A percentile compares a stretch with the other conserved stretches of the same genome.
Conservation (phyloP, 495 filamentous ascomycete genomes). For the Friedmanniomyces endolithicus region DNA sequence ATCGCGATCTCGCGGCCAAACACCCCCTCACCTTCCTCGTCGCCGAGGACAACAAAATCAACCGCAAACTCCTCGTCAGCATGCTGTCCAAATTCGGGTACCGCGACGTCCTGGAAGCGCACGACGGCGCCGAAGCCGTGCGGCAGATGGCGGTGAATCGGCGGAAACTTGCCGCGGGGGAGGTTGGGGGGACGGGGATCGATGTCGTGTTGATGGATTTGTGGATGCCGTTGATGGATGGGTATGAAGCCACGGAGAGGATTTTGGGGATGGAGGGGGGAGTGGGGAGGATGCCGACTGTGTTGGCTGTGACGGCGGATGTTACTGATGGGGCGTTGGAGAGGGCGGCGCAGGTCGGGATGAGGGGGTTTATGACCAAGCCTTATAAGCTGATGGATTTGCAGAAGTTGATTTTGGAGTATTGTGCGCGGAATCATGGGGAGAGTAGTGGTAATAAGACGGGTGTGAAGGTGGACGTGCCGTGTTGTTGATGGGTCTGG, state of each 20-base stretch:
- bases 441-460: neutral
- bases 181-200: constrained; percentile 25
- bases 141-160: constrained; percentile 39
- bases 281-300: constrained; percentile 25
- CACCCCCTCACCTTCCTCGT: constrained; percentile 59
- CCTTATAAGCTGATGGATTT: constrained; percentile 64
- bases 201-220: constrained; percentile 71
- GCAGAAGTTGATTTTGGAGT: constrained; percentile 52
- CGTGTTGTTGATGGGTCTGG: neutral
- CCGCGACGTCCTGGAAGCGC: constrained; percentile 47
- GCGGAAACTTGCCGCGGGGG: too few species aligned
- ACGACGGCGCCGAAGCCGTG: constrained; percentile 63
- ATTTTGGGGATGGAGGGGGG: constrained; percentile 43
- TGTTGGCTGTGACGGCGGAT: constrained; percentile 68
- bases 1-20: constrained; percentile 41
- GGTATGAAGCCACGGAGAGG: constrained; percentile 56
- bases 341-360: constrained; percentile 53
- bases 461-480: neutral
- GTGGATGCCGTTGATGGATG: constrained; percentile 80
- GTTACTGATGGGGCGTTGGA: constrained; percentile 55
- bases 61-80: constrained; percentile 57
- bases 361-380: constrained; percentile 69
- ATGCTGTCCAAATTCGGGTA: constrained; percentile 65
- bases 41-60: constrained; percentile 71
- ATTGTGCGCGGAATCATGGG: constrained; percentile 32